A percentile compares a stretch with the other conserved stretches of the same genome.
Conservation (phyloP, 495 filamentous ascomycete species). For the Tuber magnatum region DNA sequence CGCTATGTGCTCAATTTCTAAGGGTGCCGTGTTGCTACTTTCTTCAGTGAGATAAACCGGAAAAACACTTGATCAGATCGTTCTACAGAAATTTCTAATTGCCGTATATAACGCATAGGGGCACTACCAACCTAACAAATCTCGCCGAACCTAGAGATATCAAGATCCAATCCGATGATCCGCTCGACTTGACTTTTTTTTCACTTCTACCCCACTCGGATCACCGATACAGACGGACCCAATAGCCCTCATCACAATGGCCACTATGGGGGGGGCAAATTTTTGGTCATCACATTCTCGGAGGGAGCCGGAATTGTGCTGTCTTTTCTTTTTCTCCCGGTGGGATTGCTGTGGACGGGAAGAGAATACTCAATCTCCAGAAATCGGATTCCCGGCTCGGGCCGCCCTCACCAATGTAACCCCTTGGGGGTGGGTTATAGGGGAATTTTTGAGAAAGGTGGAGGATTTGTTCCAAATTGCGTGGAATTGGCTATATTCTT, state of each 20-base stretch:
- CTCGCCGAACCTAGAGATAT: neutral
- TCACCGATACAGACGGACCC: neutral
- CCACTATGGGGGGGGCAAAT: neutral
- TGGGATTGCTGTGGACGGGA: neutral
- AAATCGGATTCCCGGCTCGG: neutral
- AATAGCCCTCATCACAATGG: neutral
- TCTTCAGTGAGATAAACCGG: neutral
- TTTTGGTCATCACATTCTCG: neutral
- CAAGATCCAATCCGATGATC: constrained; percentile 1
- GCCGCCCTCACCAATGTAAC: neutral
- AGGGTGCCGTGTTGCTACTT: neutral
- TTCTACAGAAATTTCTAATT: neutral
- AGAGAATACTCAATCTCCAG: neutral
- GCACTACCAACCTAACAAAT: neutral
- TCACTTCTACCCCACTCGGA: neutral
- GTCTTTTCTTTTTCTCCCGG: neutral
- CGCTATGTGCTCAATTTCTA: constrained; percentile 2
- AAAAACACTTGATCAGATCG: neutral
- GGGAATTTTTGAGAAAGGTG: neutral
- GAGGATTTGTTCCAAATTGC: neutral
- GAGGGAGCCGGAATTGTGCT: neutral
- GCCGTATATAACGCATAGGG: neutral
- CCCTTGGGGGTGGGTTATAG: neutral
- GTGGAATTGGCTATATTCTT: neutral
- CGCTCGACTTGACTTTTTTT: neutral